Percentiles rank a stretch among this genome's conserved stretches.
These are phyloP conservation scores for Hyphodiscus hymeniophilus DNA, from an alignment of 495 filamentous ascomycete genomes.

Conservation along the genomic window DNA sequence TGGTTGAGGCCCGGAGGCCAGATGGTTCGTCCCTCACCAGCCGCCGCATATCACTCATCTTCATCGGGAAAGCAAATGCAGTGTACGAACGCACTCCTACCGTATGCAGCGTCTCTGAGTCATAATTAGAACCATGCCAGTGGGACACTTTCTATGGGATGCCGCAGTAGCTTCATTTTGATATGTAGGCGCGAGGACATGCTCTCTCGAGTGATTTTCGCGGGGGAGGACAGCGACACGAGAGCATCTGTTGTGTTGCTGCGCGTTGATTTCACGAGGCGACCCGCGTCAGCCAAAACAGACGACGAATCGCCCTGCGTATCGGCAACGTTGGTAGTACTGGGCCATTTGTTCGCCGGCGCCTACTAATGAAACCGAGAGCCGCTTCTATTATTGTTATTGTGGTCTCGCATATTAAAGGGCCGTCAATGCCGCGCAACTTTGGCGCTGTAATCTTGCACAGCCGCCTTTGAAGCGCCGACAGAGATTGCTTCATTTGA, in stretches of 20 bases:
- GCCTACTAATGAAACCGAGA: slow-evolving; percentile 20
- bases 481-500: slow-evolving; percentile 3
- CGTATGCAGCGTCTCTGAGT: slow-evolving; percentile 17
- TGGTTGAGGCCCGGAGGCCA: slow-evolving; percentile 21
- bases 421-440: slow-evolving; percentile 15
- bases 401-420: not conserved
- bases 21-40: slow-evolving; percentile 22
- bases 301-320: not conserved
- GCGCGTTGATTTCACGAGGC: slow-evolving; percentile 10
- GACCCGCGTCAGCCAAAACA: slow-evolving; percentile 18
- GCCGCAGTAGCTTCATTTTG: slow-evolving; percentile 5
- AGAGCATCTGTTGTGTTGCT: not conserved
- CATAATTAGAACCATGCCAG: slow-evolving; percentile 15
- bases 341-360: not conserved
- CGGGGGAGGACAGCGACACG: slow-evolving; percentile 3
- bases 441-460: slow-evolving; percentile 18
- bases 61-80: not conserved
- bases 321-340: not conserved
- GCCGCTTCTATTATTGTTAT: slow-evolving; percentile 11
- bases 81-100: not conserved
- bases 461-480: slow-evolving; percentile 23
- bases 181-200: slow-evolving; percentile 14
- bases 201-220: not conserved
- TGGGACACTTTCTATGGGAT: not conserved
- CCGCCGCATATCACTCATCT: slow-evolving; percentile 8